Base-by-base conservation (phyloP, 2,329 filamentous ascomycete genomes). In the Scedosporium minutisporum region DNA sequence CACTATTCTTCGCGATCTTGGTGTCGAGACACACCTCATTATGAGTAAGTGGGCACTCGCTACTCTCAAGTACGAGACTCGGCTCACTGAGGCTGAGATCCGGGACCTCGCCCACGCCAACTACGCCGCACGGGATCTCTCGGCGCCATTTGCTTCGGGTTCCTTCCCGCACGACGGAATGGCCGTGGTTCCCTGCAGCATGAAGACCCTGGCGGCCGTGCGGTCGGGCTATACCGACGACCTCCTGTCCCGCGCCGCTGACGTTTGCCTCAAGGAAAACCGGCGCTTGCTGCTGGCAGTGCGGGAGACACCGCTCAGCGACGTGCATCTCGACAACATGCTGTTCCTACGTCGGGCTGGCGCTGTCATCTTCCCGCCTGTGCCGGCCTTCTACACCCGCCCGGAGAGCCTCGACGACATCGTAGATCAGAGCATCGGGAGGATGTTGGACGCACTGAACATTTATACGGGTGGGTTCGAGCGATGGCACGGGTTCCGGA, bases 281-380 rank as follows among this genome's bases (percentile, higher is more conserved):
- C 63, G 75, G 16, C 67, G 69, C 57, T 66, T 80, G 0, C 72
- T 78, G 0, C 69, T 80, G 1, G 76, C 71, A 0, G 73, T 72
- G 4, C 66, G 78, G 1, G 79, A 81, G 66, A 80, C 76, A 1
- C 77, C 78, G 60, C 66, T 80, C 10, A 80, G 75, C 63, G 74
- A 75, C n/a, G 78, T 80, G 23, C 78, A 82, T 67, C 66, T 77
- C 14, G 64, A 72, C 1, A 80, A 80, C 63, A 81, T 82, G 78
- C 63, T 77, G 33, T 68, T 67, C 12, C 66, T 79, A 3, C 67
- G 66, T 12, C 64, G 66, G 1, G 73, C 73, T 0, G 77, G 76
- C 0, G 78, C 76, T 0, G 68, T 79, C 3, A 75, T 81, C 10
- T 77, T 74, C 29, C 78, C 78, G 2, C 75, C 77, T 1, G 75